Evolutionary conservation across 1,139 yeast species (phyloP).

Genomic region (Hanseniaspora sp.): DNA sequence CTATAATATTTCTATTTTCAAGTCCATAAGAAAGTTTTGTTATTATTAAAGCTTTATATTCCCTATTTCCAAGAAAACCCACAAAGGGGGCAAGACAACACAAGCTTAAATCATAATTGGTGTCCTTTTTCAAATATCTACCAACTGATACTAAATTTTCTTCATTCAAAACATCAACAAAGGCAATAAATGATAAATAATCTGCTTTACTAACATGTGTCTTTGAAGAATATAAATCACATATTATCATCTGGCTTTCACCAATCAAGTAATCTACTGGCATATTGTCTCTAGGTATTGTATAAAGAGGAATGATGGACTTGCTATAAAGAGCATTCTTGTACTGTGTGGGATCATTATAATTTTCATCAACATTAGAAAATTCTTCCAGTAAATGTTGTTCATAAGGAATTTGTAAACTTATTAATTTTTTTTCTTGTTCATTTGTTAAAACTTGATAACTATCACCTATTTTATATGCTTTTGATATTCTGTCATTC

Average conservation of each 20-base stretch:
- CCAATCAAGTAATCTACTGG: conserved; percentile 4
- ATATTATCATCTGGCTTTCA: conserved; percentile 7
- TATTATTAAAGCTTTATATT: background rate
- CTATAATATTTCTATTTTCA: background rate
- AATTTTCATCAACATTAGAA: background rate
- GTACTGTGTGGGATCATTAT: background rate
- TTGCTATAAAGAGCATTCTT: background rate
- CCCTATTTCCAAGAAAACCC: background rate
- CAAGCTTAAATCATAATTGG: conserved; percentile 1
- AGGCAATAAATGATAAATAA: conserved; percentile 6
- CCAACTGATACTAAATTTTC: conserved; percentile 1
- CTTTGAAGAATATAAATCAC: conserved; percentile 10
- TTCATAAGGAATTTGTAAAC: conserved; percentile 3
- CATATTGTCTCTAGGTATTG: background rate
- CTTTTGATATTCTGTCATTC: background rate
- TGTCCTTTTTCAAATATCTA: conserved; percentile 6
- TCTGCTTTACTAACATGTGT: conserved; percentile 6
- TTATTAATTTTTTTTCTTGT: background rate
- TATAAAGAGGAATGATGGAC: conserved; percentile 8
- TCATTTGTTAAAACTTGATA: background rate
- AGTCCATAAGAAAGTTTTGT: background rate
- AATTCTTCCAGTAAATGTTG: background rate
- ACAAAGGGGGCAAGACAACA: conserved; percentile 8
- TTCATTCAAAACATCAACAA: conserved; percentile 5
- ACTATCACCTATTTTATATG: conserved; percentile 10